These are phyloP conservation scores for Crithidia thermophila DNA, from an alignment of 208 protist species.

Conservation along the genomic window DNA sequence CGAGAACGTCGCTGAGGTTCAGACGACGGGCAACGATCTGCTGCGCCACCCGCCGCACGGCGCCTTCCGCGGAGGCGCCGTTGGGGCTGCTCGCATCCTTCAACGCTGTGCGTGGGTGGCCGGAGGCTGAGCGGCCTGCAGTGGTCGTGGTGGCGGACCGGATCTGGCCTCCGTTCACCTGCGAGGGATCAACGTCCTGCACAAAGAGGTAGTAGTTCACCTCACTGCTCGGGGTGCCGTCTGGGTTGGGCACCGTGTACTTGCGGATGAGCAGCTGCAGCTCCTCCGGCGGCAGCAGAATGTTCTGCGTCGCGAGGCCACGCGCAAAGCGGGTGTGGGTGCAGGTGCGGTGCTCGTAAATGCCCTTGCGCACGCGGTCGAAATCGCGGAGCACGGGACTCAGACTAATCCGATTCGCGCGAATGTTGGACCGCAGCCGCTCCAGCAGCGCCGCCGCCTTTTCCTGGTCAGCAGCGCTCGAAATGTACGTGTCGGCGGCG, in stretches of 20 bases:
- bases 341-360: conserved; percentile 88
- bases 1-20: conserved; percentile 68
- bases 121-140: background rate
- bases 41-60: conserved; percentile 31
- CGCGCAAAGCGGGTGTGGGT: conserved; percentile 83
- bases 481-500: conserved; percentile 55
- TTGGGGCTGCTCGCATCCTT: background rate
- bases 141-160: background rate
- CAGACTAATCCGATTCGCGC: conserved; percentile 79
- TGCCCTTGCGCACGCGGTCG: conserved; percentile 78
- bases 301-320: conserved; percentile 80
- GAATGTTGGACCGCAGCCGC: conserved; percentile 56
- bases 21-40: conserved; percentile 67
- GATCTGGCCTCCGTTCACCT: conserved; percentile 19
- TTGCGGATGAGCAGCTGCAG: conserved; percentile 76
- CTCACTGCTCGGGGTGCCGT: conserved; percentile 67
- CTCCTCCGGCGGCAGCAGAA: conserved; percentile 77
- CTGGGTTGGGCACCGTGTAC: conserved; percentile 71
- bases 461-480: conserved; percentile 19
- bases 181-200: conserved; percentile 75
- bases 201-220: conserved; percentile 92
- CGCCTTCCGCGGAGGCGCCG: background rate
- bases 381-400: conserved; percentile 89
- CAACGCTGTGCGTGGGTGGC: background rate
- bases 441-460: conserved; percentile 53